Evolutionary conservation across 768 basidiomycete genomes (phyloP), one percentile per base, ranked within the genome.

Genomic region (Mycena epipterygia): DNA sequence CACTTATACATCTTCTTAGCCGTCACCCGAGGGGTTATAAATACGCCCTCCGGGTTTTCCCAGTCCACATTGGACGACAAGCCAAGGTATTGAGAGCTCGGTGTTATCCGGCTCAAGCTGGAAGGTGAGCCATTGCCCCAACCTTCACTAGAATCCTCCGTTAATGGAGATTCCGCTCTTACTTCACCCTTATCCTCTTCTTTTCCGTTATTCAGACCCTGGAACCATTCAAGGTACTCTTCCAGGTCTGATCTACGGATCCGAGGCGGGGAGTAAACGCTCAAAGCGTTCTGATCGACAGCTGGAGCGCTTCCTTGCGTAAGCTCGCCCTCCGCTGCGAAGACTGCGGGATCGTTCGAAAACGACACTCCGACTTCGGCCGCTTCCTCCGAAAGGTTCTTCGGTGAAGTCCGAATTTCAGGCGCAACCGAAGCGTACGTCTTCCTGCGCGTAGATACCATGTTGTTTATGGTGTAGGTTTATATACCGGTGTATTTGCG

Each of bases 401-500:
- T 64, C 12, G 23, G 23, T 1, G 62, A 64, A 16, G 62, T 30
- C 35, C 39, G 35, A 30, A 17, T 6, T 29, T 14, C 16, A 5
- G 35, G 7, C 19, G n/a, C 62, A 17, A 32, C 51, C 23, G 48
- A 64, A 27, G 21, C 46, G 23, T 62, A 62, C 2, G 32, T 51
- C 60, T 62, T 62, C 33, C 9, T 49, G 41, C 59, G 59, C 41
- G 59, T 60, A 32, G 29, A 27, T 30, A 60, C 59, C 59, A 60
- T 60, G 3, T 16, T 39, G 29, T 1, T 49, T 35, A 29, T 30
- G 48, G 25, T 6, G 9, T 1, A 3, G 25, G 32, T 3, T 57
- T 32, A 21, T 25, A 35, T 25, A 49, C 57, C 29, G 57, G 39
- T 59, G 27, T 49, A 6, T 42, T n/a, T 21, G 57, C 57, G 57